Evolutionary conservation across 345 rosid species (phyloP), one percentile per base, ranked within the genome.

Genomic region (Hibiscus tridactylites): DNA sequence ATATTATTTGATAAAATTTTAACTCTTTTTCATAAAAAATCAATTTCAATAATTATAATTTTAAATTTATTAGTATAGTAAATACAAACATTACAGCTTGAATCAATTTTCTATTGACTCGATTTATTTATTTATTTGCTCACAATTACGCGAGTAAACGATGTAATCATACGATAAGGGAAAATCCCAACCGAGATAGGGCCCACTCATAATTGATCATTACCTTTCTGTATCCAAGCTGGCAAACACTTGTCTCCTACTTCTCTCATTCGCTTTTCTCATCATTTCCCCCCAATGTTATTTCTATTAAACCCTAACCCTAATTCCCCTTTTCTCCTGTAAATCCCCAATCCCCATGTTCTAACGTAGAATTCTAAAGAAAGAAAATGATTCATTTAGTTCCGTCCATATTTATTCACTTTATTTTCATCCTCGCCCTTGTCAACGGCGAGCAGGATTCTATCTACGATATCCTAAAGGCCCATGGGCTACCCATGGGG

Each of bases 401-500:
- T 26, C 71, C 56, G 59, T 78, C 78, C 75, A 19, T 68, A 58
- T 3, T 76, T 9, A 73, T 87, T 19, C 77, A 79, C 11, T 29
- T 79, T 35, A 13, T 77, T 53, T 29, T 84, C 52, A 2, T 58
- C 62, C 77, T 6, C 44, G 74, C 54, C 60, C 73, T 75, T 19
- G 69, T 5, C 61, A 77, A 31, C 71, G 75, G 4, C 63, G 71
- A 77, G 63, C 24, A 75, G 3, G 79, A 80, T 11, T 75, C 97
- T 6, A 81, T 88, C 66, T 92, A 88, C 83, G 89, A 90, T 63
- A 76, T 88, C 72, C 83, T 95, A 19, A 74, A 62, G 76, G 77
- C 62, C 0, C 85, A 90, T 73, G 96, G 90, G 13, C 85, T 95
- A 1, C 99, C 99, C 21, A 80, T 81, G 75, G 99, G 99, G 28